These are phyloP conservation scores for Ceratocystiopsis minuta DNA, from an alignment of 2,329 filamentous ascomycete species.

Conservation along the genomic window DNA sequence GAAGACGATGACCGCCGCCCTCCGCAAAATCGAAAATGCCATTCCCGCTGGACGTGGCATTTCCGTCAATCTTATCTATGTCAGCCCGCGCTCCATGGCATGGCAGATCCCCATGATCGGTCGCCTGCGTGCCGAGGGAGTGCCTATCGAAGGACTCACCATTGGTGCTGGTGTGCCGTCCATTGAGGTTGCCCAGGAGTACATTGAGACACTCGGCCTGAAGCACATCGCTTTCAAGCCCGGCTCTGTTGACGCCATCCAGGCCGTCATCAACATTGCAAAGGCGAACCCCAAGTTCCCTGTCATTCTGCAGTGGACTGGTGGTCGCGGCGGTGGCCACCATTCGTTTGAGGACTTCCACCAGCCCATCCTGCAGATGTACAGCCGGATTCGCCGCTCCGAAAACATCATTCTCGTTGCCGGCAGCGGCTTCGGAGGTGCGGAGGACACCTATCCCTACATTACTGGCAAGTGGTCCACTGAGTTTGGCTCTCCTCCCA, in stretches of 20 bases:
- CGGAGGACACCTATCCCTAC: constrained; percentile 84
- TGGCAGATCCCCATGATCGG: constrained; percentile 83
- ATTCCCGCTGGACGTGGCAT: constrained; percentile 79
- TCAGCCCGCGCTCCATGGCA: constrained; percentile 72
- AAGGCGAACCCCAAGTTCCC: constrained; percentile 89
- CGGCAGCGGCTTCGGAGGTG: constrained; percentile 78
- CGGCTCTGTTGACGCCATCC: constrained; percentile 73
- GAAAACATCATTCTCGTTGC: constrained; percentile 79
- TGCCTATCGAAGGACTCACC: constrained; percentile 80
- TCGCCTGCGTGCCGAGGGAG: constrained; percentile 63
- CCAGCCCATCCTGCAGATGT: constrained; percentile 80
- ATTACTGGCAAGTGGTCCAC: constrained; percentile 78
- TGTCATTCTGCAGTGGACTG: constrained; percentile 88
- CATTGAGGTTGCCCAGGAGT: constrained; percentile 81
- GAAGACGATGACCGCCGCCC: constrained; percentile 64
- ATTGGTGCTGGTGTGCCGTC: constrained; percentile 90
- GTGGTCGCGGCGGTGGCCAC: constrained; percentile 81
- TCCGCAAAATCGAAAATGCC: constrained; percentile 66
- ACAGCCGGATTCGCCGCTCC: constrained; percentile 67
- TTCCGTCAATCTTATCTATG: constrained; percentile 78
- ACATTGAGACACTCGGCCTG: constrained; percentile 79
- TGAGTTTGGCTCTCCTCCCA: constrained; percentile 70
- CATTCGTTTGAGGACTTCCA: constrained; percentile 95
- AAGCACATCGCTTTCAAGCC: constrained; percentile 95
- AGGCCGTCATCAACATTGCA: constrained; percentile 79